Conservation (phyloP, 1,284 basidiomycete species). For the Leccinum pallidistipes region DNA sequence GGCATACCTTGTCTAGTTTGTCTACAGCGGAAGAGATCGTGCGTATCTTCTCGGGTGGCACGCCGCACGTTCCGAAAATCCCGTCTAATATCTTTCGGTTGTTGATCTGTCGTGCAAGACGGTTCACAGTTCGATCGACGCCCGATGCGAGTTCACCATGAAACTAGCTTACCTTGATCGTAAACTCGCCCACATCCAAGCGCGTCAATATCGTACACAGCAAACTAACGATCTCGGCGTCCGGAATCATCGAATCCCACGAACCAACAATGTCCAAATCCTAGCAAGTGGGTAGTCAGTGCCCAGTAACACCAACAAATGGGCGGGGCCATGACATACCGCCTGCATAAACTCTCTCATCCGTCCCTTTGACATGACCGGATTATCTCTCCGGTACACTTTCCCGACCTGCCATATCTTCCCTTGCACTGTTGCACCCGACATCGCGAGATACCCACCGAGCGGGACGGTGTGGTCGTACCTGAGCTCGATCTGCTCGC, state of each 20-base stretch:
- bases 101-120: conserved; percentile 63
- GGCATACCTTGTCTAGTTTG: conserved; percentile 91
- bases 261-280: conserved; percentile 96
- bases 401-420: conserved; percentile 99
- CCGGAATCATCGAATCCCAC: conserved; percentile 97
- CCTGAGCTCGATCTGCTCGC: conserved; percentile 91
- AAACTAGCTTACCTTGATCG: conserved; percentile 73
- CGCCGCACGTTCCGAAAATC: conserved; percentile 96
- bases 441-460: conserved; percentile 95
- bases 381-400: conserved; percentile 95
- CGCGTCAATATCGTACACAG: conserved; percentile 80
- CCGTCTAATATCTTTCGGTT: conserved; percentile 98
- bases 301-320: background rate
- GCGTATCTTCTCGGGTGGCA: conserved; percentile 88
- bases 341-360: conserved; percentile 99
- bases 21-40: conserved; percentile 97
- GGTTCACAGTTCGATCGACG: conserved; percentile 1
- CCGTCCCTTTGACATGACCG: conserved; percentile 96
- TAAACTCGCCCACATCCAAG: conserved; percentile 92
- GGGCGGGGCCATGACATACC: conserved; percentile 46
- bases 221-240: conserved; percentile 88
- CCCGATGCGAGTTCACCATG: background rate
- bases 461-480: conserved; percentile 99
- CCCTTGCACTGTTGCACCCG: conserved; percentile 68
- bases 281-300: conserved; percentile 35